Evolutionary conservation across 140 eudicot genomes (phyloP).

Genomic region (Ambrosia hybrid): DNA sequence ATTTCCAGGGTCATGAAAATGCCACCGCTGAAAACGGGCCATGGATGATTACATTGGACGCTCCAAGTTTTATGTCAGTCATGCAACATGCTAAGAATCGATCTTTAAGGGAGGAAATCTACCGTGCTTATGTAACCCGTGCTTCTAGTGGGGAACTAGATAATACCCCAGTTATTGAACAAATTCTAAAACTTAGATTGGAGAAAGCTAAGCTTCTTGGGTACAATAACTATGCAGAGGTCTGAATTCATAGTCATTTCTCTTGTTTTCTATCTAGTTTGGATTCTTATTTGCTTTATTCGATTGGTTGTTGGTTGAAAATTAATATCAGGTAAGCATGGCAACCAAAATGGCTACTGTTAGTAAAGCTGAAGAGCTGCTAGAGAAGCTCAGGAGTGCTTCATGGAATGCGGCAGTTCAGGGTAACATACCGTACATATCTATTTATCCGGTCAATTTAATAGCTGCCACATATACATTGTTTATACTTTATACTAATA

Average conservation of each 20-base stretch:
- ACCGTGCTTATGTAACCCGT: constrained; percentile 82
- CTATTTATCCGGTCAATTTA: background rate
- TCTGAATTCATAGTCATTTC: constrained; percentile 16
- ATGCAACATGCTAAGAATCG: constrained; percentile 95
- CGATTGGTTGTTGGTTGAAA: constrained; percentile 14
- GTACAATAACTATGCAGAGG: constrained; percentile 96
- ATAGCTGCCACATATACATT: constrained; percentile 11
- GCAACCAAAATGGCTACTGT: constrained; percentile 98
- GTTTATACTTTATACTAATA: background rate
- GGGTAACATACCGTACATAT: constrained; percentile 42
- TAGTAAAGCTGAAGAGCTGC: constrained; percentile 89
- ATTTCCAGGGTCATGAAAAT: constrained; percentile 83
- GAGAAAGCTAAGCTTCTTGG: constrained; percentile 97
- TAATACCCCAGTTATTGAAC: constrained; percentile 79
- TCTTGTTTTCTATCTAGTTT: constrained; percentile 1
- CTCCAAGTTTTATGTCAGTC: constrained; percentile 88
- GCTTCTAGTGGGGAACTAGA: constrained; percentile 92
- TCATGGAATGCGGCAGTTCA: constrained; percentile 95
- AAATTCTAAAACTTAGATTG: constrained; percentile 79
- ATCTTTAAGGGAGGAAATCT: constrained; percentile 86
- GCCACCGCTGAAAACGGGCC: constrained; percentile 97
- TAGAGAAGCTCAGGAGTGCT: constrained; percentile 89
- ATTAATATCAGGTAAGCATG: constrained; percentile 79
- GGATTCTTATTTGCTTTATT: background rate
- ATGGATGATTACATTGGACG: constrained; percentile 93